Conservation (phyloP, 2,329 filamentous ascomycete species). For the Chrysoporthe puriensis region DNA sequence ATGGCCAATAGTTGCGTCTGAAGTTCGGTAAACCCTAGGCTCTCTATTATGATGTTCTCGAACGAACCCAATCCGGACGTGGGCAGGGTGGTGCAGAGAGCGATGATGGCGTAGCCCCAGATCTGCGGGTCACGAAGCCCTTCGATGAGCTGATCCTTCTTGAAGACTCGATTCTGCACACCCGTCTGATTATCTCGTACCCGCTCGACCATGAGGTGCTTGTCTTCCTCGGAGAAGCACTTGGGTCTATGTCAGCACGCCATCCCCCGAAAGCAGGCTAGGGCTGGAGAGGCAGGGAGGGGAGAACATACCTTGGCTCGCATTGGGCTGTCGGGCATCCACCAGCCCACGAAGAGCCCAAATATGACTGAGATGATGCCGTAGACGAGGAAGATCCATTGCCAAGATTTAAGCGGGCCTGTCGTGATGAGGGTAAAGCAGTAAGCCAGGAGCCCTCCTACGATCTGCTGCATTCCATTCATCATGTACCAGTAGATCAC, state of each 20-base stretch:
- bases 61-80: constrained; percentile 75
- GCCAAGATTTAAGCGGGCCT: constrained; percentile 65
- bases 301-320: constrained; percentile 46
- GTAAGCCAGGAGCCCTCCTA: constrained; percentile 72
- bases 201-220: constrained; percentile 64
- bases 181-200: constrained; percentile 65
- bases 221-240: constrained; percentile 69
- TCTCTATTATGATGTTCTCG: constrained; percentile 73
- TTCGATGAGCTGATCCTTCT: constrained; percentile 50
- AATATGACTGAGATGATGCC: constrained; percentile 66
- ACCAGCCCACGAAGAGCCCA: constrained; percentile 65
- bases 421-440: constrained; percentile 58
- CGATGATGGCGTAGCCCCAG: constrained; percentile 67
- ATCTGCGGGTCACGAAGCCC: constrained; percentile 67
- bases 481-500: constrained; percentile 80
- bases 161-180: constrained; percentile 58
- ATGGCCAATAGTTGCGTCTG: constrained; percentile 76
- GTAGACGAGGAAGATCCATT: constrained; percentile 69
- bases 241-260: constrained; percentile 34
- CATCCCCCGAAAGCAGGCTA: not conserved
- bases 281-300: not conserved
- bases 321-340: constrained; percentile 73
- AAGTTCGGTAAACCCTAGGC: constrained; percentile 67
- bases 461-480: constrained; percentile 74
- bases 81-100: constrained; percentile 73